Conservation (phyloP, 352 stramenopile species). For the Phytophthora colocasiae region DNA sequence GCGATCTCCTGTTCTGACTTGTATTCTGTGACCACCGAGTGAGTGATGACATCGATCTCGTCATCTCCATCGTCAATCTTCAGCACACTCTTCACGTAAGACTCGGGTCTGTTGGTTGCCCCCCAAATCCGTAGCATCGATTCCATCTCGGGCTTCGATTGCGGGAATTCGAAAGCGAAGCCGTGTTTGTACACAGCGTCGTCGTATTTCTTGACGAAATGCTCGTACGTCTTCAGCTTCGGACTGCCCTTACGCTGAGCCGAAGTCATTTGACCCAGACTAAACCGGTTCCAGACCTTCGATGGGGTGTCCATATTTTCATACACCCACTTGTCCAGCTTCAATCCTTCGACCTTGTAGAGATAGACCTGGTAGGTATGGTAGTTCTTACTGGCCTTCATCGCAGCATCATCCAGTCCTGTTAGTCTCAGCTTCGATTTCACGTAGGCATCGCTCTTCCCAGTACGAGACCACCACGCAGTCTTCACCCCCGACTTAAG, state of each 20-base stretch:
- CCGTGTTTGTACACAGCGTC: not conserved
- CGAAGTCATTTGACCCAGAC: not conserved
- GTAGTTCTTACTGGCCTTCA: not conserved
- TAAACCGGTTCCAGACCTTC: not conserved
- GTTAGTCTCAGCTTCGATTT: not conserved
- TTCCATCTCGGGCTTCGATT: not conserved
- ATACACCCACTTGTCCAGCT: not conserved
- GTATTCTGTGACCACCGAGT: not conserved
- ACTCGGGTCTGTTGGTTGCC: not conserved
- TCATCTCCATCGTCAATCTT: not conserved
- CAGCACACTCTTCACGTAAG: not conserved
- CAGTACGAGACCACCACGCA: not conserved
- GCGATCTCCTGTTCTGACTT: not conserved
- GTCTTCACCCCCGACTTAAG: not conserved
- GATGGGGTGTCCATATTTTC: not conserved
- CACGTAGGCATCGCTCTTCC: not conserved
- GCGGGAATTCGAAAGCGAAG: not conserved
- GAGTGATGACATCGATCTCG: not conserved
- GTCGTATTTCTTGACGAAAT: constrained; percentile 1
- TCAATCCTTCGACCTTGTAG: not conserved
- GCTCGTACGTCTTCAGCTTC: not conserved
- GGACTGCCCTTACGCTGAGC: not conserved
- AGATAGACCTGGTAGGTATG: not conserved
- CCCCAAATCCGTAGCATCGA: not conserved
- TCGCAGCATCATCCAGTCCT: not conserved